phyloP scores from a whole-genome alignment of 2,329 filamentous ascomycete species.

The Endothia cerciana region DNA sequence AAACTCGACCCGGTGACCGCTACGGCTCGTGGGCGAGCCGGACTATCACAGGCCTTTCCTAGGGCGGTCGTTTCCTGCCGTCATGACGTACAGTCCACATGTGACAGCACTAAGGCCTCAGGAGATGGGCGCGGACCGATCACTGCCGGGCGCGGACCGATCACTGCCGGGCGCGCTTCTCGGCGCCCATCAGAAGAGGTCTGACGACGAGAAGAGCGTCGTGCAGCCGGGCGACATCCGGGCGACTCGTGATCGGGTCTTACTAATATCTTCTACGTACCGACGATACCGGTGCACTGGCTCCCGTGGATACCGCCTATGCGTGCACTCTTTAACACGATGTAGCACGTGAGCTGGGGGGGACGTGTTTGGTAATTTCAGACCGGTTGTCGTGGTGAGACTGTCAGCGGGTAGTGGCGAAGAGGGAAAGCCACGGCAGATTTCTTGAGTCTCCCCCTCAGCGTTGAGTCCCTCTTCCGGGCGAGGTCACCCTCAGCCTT shows the following conservation, averaged over 20 bases:
- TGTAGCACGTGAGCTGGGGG: constrained; percentile 5
- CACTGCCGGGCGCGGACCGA: too few relatives aligned
- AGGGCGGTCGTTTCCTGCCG: too few relatives aligned
- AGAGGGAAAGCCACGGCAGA: background rate
- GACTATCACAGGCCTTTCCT: too few relatives aligned
- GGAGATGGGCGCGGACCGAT: too few relatives aligned
- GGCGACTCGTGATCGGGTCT: background rate
- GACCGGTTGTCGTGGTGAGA: background rate
- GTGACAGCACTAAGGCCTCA: too few relatives aligned
- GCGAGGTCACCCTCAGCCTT: background rate
- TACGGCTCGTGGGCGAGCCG: too few relatives aligned
- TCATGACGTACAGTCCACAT: too few relatives aligned
- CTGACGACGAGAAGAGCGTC: background rate
- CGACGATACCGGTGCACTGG: background rate
- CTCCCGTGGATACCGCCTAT: background rate
- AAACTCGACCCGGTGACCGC: too few relatives aligned
- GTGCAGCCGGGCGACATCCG: background rate
- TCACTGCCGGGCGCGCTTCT: background rate
- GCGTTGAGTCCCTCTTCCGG: background rate
- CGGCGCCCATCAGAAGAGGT: background rate
- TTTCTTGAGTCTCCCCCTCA: background rate
- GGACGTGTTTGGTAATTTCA: background rate
- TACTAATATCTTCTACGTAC: background rate
- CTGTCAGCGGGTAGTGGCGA: background rate
- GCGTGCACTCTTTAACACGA: background rate